Conservation (phyloP, 805 yeast genomes). For the Cyberlindnera americana region DNA sequence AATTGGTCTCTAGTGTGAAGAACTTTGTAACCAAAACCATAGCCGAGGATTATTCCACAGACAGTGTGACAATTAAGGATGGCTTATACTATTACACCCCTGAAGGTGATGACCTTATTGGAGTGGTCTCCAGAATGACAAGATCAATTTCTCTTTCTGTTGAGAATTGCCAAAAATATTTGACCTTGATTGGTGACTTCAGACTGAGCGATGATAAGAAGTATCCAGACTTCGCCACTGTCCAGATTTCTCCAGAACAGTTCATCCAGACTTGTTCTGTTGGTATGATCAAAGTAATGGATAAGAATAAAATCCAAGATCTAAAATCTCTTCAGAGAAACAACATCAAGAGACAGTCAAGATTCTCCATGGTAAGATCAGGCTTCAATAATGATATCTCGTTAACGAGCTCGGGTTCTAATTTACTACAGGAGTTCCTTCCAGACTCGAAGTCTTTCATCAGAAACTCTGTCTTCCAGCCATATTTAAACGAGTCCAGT, state of each 20-base stretch:
- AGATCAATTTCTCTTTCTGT: slow-evolving; percentile 48
- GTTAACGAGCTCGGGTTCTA: slow-evolving; percentile 29
- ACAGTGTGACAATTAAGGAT: slow-evolving; percentile 17
- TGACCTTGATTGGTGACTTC: slow-evolving; percentile 64
- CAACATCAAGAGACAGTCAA: slow-evolving; percentile 28
- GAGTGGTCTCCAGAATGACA: slow-evolving; percentile 58
- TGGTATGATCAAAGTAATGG: slow-evolving; percentile 48
- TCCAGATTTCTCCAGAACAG: slow-evolving; percentile 54
- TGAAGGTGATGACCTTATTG: slow-evolving; percentile 65
- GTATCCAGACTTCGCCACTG: slow-evolving; percentile 60
- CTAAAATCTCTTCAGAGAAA: slow-evolving; percentile 21
- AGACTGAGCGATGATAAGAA: slow-evolving; percentile 53
- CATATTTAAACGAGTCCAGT: slow-evolving; percentile 30
- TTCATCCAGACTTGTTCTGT: slow-evolving; percentile 60
- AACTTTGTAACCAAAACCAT: slow-evolving; percentile 54
- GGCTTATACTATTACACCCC: slow-evolving; percentile 50
- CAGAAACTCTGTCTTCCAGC: slow-evolving; percentile 35
- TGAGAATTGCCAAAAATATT: slow-evolving; percentile 45
- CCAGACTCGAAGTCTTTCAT: slow-evolving; percentile 35
- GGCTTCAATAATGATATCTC: slow-evolving; percentile 21
- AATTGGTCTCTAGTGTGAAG: slow-evolving; percentile 62
- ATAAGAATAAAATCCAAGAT: slow-evolving; percentile 27
- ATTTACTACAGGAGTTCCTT: slow-evolving; percentile 32
- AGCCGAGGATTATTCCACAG: slow-evolving; percentile 32
- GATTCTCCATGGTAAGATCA: slow-evolving; percentile 35